Base-by-base conservation (phyloP, 495 filamentous ascomycete genomes). In the Poronia punctata region DNA sequence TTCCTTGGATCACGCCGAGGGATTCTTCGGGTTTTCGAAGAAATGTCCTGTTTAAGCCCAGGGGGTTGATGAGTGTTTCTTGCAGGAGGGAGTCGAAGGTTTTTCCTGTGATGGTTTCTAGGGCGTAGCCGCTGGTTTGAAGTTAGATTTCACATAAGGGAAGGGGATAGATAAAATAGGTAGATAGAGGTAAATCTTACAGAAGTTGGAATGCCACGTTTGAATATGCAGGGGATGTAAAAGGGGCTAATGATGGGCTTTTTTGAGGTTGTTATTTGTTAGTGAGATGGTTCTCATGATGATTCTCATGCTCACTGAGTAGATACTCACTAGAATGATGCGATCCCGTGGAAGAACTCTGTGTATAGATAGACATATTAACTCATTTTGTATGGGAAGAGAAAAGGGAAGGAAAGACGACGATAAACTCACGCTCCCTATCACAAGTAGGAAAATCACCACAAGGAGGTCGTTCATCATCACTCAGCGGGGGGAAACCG, bases 401-500 rank as follows among this genome's bases (percentile, higher is more conserved):
- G 8, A 33, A 21, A 12, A 17, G n/a, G 12, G 9, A 41, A 49
- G 9, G 35, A 23, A 24, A 20, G 19, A 22, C 26, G n/a, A n/a
- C n/a, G n/a, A n/a, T n/a, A n/a, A 6, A 46, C 61, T 49, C 45
- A 69, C 66, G 56, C 15, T 34, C 20, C 29, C 65, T 48, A 21
- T 45, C 40, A 46, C 58, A 64, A 7, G 63, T 63, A 20, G 64
- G 61, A 39, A 48, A 60, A 23, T 56, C 49, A 9, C 62, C 66
- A 30, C 72, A 73, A 9, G 66, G 59, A 12, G 68, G 65, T 9
- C 68, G 57, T 2, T 74, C 65, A 2, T 60, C 46, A 28, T 67
- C 35, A 7, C 70, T 61, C 7, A 71, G 37, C 7, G 56, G 57
- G 11, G 63, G 62, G 20, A 67, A 68, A 2, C 63, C 65, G 4